Conservation (phyloP, 2,329 filamentous ascomycete genomes). For the Mycocentrospora acerina region DNA sequence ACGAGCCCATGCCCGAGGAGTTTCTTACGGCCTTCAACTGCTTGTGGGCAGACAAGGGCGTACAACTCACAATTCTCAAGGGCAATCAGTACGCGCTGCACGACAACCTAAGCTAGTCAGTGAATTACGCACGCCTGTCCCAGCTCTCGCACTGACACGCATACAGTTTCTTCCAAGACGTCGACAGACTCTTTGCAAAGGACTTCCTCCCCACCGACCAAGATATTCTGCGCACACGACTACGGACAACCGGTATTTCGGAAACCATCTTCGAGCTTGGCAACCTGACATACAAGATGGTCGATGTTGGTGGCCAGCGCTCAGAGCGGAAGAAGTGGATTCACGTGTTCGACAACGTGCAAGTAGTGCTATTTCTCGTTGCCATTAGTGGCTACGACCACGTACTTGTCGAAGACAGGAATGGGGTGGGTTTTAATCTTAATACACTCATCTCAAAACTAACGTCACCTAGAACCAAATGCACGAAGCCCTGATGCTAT, state of each 20-base stretch:
- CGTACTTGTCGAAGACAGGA: conserved; percentile 92
- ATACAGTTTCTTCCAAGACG: conserved; percentile 73
- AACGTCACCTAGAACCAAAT: conserved; percentile 51
- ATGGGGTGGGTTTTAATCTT: conserved; percentile 68
- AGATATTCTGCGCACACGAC: conserved; percentile 84
- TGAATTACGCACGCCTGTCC: not conserved
- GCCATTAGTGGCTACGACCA: conserved; percentile 97
- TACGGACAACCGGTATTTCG: conserved; percentile 93
- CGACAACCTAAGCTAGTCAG: conserved; percentile 92
- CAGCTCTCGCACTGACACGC: conserved; percentile 16
- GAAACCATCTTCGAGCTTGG: conserved; percentile 93
- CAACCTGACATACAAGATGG: conserved; percentile 93
- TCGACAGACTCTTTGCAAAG: conserved; percentile 63
- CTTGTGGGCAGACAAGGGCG: conserved; percentile 80
- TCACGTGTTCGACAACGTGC: conserved; percentile 92
- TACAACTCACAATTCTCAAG: conserved; percentile 84
- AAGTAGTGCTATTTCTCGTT: conserved; percentile 88
- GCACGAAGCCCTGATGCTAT: conserved; percentile 56
- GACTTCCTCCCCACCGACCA: conserved; percentile 90
- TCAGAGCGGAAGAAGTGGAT: conserved; percentile 98
- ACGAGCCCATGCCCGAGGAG: conserved; percentile 76
- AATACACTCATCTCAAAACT: conserved; percentile 1
- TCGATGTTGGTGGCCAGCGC: conserved; percentile 88
- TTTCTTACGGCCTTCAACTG: conserved; percentile 79
- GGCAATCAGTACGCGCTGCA: conserved; percentile 97